Evolutionary conservation across 2,329 filamentous ascomycete genomes (phyloP).

Genomic region (Cercospora canescens): DNA sequence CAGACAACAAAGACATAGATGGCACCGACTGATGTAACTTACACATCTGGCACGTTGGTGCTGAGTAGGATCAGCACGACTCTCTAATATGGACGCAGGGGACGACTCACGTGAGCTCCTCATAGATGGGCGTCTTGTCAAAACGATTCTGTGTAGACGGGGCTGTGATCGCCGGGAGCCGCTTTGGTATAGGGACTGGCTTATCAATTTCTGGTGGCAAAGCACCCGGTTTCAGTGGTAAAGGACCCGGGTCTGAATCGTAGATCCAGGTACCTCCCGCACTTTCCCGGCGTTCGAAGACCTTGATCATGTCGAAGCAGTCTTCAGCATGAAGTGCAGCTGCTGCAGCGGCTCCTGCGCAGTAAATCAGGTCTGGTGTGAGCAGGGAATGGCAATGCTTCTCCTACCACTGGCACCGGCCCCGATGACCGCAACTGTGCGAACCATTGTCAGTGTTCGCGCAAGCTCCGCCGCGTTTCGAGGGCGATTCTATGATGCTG

Average conservation of each 20-base stretch:
- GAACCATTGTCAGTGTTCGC: slow-evolving; percentile 29
- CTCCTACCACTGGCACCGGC: slow-evolving; percentile 27
- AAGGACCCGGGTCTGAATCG: slow-evolving; percentile 44
- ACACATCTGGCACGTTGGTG: slow-evolving; percentile 58
- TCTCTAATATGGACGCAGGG: background rate
- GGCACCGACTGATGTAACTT: background rate
- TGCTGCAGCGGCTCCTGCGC: slow-evolving; percentile 36
- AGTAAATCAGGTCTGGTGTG: background rate
- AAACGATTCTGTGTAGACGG: slow-evolving; percentile 51
- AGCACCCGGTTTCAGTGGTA: slow-evolving; percentile 44
- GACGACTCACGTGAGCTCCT: slow-evolving; percentile 43
- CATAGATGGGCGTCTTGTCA: slow-evolving; percentile 53
- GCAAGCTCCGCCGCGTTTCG: background rate
- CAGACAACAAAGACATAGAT: background rate
- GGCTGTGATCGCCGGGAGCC: slow-evolving; percentile 43
- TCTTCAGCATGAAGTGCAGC: slow-evolving; percentile 39
- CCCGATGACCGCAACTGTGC: slow-evolving; percentile 34
- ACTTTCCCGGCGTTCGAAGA: slow-evolving; percentile 38
- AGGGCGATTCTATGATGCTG: background rate
- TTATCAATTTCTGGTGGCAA: slow-evolving; percentile 50
- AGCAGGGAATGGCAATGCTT: slow-evolving; percentile 11
- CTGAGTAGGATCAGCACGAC: background rate
- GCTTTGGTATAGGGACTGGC: slow-evolving; percentile 46
- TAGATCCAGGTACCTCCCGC: slow-evolving; percentile 49
- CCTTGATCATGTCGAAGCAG: slow-evolving; percentile 36